Base-by-base conservation (phyloP, 768 basidiomycete genomes). In the Holtermanniella nyarrowii region DNA sequence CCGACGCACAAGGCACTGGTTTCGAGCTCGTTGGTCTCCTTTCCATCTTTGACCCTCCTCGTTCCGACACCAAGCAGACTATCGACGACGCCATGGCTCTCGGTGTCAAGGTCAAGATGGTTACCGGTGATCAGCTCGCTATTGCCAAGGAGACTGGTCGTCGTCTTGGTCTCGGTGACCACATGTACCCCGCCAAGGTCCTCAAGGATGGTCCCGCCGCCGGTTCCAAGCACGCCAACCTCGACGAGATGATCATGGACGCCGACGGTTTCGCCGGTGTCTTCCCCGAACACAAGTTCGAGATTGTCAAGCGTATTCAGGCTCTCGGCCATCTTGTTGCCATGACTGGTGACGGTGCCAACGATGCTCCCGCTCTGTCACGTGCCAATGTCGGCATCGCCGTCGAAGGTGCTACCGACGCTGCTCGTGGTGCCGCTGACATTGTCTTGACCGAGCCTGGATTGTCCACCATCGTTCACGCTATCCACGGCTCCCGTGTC, bases 281-380 rank as follows among this genome's bases (percentile, higher is more conserved):
- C 60, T 97, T 93, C 88, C 90, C 90, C 51, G 91, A 93, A 76
- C 93, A 95, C 85, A 96, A 96, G 80, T 97, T 93, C 72, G 93
- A 97, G 75, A 97, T 97, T 57, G 93, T 97, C 77, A 95, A 93
- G 77, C 87, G 91, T 61, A 83, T 97, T 49, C 93, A 97, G 71
- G 88, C 82, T 70, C 84, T 96, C 55, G 93, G 90, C 45, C 90
- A 95, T 74, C 75, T 95, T 54, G 88, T 86, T 73, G 93, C 93
- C 53, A 97, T 97, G 93, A 97, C 93, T 72, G 93, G 93, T 79
- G 93, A 96, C 66, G 93, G 93, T 80, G 93, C 93, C 69, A 97
- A 96, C 72, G 91, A 97, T 59, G 93, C 93, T 50, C 93, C 93
- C 49, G 93, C 93, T 68, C 79, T 97, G 39, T 93, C 91, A 54